phyloP scores from a whole-genome alignment of 2,329 filamentous ascomycete genomes.

The Verticillium nonalfalfae region DNA sequence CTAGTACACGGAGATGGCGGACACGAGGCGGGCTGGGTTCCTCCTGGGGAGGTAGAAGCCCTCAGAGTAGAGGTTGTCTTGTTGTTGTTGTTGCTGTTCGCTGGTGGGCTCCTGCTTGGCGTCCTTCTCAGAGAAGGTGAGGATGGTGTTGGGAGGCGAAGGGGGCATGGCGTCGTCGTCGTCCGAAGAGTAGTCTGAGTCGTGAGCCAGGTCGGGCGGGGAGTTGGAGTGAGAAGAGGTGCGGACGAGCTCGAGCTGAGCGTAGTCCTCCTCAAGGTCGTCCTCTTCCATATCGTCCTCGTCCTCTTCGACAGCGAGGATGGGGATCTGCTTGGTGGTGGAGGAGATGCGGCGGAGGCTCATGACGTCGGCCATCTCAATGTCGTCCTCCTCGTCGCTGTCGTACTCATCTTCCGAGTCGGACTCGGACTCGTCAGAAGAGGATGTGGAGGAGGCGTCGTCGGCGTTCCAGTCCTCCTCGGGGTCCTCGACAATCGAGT shows the following conservation, averaged over 20 bases:
- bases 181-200: constrained; percentile 59
- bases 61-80: constrained; percentile 39
- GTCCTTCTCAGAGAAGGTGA: constrained; percentile 57
- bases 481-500: constrained; percentile 61
- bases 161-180: constrained; percentile 71
- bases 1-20: constrained; percentile 53
- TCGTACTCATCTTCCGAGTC: constrained; percentile 42
- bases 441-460: constrained; percentile 30
- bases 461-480: constrained; percentile 48
- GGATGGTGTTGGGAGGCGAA: constrained; percentile 52
- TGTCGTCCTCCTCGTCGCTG: constrained; percentile 49
- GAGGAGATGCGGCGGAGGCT: constrained; percentile 40
- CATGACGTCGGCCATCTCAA: constrained; percentile 46
- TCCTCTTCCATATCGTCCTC: constrained; percentile 40
- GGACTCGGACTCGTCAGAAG: constrained; percentile 21
- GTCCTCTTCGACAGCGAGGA: constrained; percentile 27
- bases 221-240: constrained; percentile 60
- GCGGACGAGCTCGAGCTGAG: constrained; percentile 60
- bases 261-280: constrained; percentile 59
- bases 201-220: constrained; percentile 65
- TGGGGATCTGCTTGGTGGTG: constrained; percentile 18
- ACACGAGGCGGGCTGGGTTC: constrained; percentile 41
- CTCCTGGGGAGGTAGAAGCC: constrained; percentile 48
- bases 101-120: constrained; percentile 28
- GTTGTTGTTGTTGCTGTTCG: constrained; percentile 30